Base-by-base conservation (phyloP, 2,329 filamentous ascomycete genomes). In the Talaromyces islandicus region DNA sequence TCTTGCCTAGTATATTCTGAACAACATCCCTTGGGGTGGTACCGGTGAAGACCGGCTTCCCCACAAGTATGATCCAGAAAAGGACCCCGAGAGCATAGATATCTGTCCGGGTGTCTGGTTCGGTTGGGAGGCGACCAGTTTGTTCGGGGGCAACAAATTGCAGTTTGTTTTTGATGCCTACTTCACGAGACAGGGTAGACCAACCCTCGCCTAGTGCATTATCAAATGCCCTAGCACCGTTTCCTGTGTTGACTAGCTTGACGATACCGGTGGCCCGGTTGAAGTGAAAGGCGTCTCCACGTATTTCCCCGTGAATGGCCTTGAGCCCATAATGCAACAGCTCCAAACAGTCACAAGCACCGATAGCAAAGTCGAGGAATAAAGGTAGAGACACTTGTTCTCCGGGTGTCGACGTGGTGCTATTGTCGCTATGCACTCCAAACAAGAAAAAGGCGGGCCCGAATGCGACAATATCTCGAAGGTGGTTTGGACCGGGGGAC, bases 71-170 rank as follows among this genome's bases (percentile, higher is more conserved):
- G 9, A 85, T 90, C 88, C 91, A 97, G 72, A 97, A 93, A 1
- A 97, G 75, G 43, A 97, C 87, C 4, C 93, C 93, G 0, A 97
- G 79, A 0, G 91, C 92, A 77, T 97, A 97, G 32, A 97, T 95
- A 73, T 97, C 93, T 17, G 93, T 97, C 46, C 93, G 85, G 50
- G 85, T 90, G 74, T 97, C 93, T 1, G 93, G 93, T 72, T 97
- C 92, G 3, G 90, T 91, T 2, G 92, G 90, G 83, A 97, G 89
- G 21, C 93, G 87, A 14, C 93, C 93, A 2, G 93, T 97, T 78
- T 97, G 93, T 71, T 97, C 93, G 0, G 93, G 92, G 53, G 92
- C 93, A 70, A 97, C 95, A 70, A 91, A 97, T 56, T 92, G 86
- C 21, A 97, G 80, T 74, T 96, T 96, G 70, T 92, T 88, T 75